Evolutionary conservation across 148 eudicot genomes (phyloP).

Genomic region (Rhododendron griersonianum): DNA sequence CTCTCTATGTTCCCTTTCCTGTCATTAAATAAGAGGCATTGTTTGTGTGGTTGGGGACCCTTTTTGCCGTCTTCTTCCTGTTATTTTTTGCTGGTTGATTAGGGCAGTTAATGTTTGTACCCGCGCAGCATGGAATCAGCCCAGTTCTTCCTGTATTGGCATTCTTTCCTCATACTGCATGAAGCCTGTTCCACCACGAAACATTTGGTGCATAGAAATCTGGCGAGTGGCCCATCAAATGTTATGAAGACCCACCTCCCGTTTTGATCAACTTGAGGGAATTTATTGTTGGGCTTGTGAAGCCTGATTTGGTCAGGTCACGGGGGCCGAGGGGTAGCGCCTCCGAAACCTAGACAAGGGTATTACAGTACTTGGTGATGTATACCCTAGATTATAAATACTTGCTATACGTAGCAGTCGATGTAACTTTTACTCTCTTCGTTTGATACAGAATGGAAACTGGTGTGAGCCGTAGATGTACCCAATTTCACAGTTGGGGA

Average conservation of each 20-base stretch:
- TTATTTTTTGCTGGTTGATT: background rate
- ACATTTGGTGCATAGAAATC: background rate
- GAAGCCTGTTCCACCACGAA: too few relatives aligned
- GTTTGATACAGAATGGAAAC: too few relatives aligned
- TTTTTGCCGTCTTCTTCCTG: background rate
- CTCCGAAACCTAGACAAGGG: too few relatives aligned
- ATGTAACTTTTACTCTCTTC: too few relatives aligned
- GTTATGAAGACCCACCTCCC: background rate
- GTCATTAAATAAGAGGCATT: background rate
- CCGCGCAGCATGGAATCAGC: background rate
- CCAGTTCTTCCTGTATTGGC: background rate
- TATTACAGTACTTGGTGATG: too few relatives aligned
- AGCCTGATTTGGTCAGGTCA: too few relatives aligned
- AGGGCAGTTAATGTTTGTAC: background rate
- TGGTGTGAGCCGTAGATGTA: too few relatives aligned
- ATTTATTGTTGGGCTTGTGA: background rate
- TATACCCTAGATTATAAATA: too few relatives aligned
- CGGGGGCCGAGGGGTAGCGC: too few relatives aligned
- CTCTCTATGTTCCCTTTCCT: background rate
- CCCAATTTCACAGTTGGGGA: too few relatives aligned
- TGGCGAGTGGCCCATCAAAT: background rate
- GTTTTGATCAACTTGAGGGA: background rate
- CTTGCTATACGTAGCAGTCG: too few relatives aligned
- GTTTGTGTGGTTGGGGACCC: background rate
- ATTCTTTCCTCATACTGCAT: background rate